Base-by-base conservation (phyloP, 108 stramenopile species). In the Skeletonema tropicum region DNA sequence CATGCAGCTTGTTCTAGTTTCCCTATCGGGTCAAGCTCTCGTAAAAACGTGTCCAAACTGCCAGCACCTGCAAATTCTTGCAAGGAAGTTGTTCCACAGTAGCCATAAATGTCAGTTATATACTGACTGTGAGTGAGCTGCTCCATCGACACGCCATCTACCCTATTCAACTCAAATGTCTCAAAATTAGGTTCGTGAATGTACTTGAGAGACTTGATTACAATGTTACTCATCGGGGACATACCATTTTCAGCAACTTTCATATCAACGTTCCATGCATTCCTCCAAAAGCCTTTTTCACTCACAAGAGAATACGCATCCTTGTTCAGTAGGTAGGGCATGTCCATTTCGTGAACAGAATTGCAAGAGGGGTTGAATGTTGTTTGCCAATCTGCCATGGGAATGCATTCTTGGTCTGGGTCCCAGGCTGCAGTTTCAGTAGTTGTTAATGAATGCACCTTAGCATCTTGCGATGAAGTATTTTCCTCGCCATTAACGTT, bases 111-210 rank as follows among this genome's bases (percentile, higher is more conserved):
- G 73, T 90, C 89, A 42, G 91, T 74, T 19, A 92, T 88, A 67
- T 77, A 90, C 14, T 83, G 86, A 52, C 82, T 86, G 49, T 66
- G 74, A 9, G 89, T 89, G 26, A 95, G 61, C 6, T 86, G 83
- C 39, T 95, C 94, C 80, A 93, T 88, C n/a, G 94, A 88, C 23
- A 95, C 85, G 0, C 92, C 92, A 79, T 95, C 94, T 57, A 87
- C 80, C 19, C 92, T 89, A 76, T 90, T 89, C 60, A 91, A 73
- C 65, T 95, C 92, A 71, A 85, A 92, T 71, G 83, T 83, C 74
- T 10, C 65, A 26, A 41, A 77, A 14, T 76, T 77, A 38, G 82
- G 82, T 73, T 83, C 79, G 84, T 82, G 25, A 64, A 82, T 10
- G 74, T 64, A 82, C 75, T 82, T 82, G 71, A 82, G 70, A 58